Conservation (phyloP, 2,329 filamentous ascomycete species). For the Cladosporium colombiae region DNA sequence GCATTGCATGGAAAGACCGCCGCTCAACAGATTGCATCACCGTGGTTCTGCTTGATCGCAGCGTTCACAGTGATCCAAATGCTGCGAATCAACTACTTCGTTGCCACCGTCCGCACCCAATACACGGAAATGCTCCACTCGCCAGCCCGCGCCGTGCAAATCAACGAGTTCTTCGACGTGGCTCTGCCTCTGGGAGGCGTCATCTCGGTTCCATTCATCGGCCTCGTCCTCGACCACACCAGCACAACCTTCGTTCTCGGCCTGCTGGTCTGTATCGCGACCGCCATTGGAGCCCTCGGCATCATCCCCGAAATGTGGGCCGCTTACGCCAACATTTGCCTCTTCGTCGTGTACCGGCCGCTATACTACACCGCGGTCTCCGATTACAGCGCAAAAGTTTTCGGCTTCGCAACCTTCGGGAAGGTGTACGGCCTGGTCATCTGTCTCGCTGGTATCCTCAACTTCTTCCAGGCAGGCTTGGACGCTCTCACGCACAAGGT, state of each 20-base stretch:
- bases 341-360: constrained; percentile 84
- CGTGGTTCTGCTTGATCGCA: constrained; percentile 84
- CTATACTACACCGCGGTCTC: constrained; percentile 90
- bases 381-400: constrained; percentile 88
- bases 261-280: constrained; percentile 69
- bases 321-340: constrained; percentile 71
- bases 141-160: constrained; percentile 59
- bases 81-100: constrained; percentile 80
- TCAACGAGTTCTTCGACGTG: constrained; percentile 87
- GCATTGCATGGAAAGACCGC: constrained; percentile 75
- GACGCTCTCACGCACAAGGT: constrained; percentile 74
- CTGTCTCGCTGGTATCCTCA: constrained; percentile 78
- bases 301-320: constrained; percentile 70
- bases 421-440: constrained; percentile 94
- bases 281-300: constrained; percentile 74
- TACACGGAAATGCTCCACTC: constrained; percentile 74
- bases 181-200: constrained; percentile 81
- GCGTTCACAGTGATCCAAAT: constrained; percentile 69
- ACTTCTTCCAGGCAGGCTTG: constrained; percentile 78
- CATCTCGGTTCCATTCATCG: constrained; percentile 83
- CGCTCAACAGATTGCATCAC: constrained; percentile 70
- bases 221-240: constrained; percentile 73
- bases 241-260: constrained; percentile 71
- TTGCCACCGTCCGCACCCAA: constrained; percentile 80
- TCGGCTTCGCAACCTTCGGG: constrained; percentile 87